Evolutionary conservation across 257 asterid species (phyloP).

Genomic region (Solanum megistacrolobum): DNA sequence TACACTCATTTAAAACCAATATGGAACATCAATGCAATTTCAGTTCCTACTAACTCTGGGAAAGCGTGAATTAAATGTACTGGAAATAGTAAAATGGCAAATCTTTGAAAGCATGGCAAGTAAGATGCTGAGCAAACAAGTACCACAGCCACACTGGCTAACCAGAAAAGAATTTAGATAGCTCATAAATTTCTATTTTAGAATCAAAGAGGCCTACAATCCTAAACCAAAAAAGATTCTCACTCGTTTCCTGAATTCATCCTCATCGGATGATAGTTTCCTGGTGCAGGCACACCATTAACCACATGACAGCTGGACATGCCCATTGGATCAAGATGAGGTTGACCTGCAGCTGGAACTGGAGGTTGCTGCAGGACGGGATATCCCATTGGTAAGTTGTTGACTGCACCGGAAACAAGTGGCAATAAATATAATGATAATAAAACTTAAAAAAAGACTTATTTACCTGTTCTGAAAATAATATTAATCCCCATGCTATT

Average conservation of each 20-base stretch:
- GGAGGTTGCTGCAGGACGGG: constrained; percentile 76
- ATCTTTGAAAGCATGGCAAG: not conserved
- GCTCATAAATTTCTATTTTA: not conserved
- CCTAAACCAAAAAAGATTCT: constrained; percentile 19
- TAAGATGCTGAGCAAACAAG: not conserved
- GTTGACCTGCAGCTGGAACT: constrained; percentile 64
- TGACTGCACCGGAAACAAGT: constrained; percentile 71
- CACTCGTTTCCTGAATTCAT: constrained; percentile 84
- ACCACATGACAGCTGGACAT: constrained; percentile 65
- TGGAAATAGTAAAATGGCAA: not conserved
- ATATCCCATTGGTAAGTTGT: constrained; percentile 91
- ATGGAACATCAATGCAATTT: not conserved
- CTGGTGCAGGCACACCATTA: constrained; percentile 83
- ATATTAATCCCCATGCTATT: not conserved
- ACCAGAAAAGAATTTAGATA: not conserved
- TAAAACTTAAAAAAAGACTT: not conserved
- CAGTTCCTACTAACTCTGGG: not conserved
- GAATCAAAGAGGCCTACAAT: not conserved
- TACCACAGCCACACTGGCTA: not conserved
- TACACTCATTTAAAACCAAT: not conserved
- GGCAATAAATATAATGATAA: constrained; percentile 23
- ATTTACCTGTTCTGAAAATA: not conserved
- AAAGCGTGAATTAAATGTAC: not conserved
- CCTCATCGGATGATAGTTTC: constrained; percentile 76
- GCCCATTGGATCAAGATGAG: constrained; percentile 75